Percentiles rank a stretch among this genome's conserved stretches.
Conservation (phyloP, 1,284 basidiomycete species). For the Naganishia sp. region DNA sequence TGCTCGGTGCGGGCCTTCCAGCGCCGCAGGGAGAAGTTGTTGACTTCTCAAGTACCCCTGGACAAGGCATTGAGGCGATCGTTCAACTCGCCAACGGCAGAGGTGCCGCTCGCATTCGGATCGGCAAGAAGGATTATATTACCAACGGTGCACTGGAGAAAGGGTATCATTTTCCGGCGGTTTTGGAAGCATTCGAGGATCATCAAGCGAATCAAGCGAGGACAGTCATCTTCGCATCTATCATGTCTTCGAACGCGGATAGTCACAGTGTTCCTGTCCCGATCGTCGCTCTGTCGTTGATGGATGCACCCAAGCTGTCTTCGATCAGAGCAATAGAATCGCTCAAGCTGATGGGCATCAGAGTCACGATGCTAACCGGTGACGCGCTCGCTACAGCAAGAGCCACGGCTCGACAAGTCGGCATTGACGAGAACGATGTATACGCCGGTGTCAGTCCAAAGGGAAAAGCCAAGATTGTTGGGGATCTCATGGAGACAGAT, state of each 20-base stretch:
- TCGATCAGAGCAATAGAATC: slow-evolving; percentile 77
- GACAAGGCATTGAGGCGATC: slow-evolving; percentile 78
- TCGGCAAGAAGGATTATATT: slow-evolving; percentile 75
- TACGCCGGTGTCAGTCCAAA: slow-evolving; percentile 89
- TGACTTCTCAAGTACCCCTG: slow-evolving; percentile 81
- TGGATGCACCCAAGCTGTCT: slow-evolving; percentile 80
- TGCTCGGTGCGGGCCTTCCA: slow-evolving; percentile 57
- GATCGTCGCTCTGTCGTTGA: slow-evolving; percentile 71
- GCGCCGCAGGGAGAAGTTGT: slow-evolving; percentile 57
- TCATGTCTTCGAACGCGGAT: slow-evolving; percentile 52
- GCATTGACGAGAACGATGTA: slow-evolving; percentile 75
- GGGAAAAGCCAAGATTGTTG: slow-evolving; percentile 80
- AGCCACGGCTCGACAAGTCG: slow-evolving; percentile 82
- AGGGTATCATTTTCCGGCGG: slow-evolving; percentile 58
- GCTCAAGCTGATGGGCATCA: slow-evolving; percentile 80
- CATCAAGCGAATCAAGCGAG: slow-evolving; percentile 71
- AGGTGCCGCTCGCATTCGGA: slow-evolving; percentile 58
- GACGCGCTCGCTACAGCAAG: slow-evolving; percentile 78
- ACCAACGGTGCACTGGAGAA: slow-evolving; percentile 36
- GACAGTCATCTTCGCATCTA: slow-evolving; percentile 79
- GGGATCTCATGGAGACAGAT: slow-evolving; percentile 71
- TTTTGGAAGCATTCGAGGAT: slow-evolving; percentile 65
- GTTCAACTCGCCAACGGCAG: slow-evolving; percentile 57
- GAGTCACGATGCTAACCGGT: slow-evolving; percentile 88
- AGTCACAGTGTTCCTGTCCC: slow-evolving; percentile 55